Base-by-base conservation (phyloP, 2,329 filamentous ascomycete species). In the Fusarium nurragi region DNA sequence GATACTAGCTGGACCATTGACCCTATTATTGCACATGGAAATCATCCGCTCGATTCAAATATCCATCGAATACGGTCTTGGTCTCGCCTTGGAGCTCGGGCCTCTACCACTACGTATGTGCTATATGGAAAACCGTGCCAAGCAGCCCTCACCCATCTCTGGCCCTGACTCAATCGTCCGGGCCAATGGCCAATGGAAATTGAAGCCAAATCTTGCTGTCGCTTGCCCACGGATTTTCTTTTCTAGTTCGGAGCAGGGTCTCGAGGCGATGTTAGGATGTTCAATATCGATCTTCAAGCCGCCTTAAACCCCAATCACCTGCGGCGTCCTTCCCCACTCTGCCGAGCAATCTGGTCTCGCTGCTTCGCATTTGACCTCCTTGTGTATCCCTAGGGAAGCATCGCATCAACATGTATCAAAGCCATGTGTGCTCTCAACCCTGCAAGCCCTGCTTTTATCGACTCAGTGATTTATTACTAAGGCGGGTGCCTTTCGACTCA, bases 281-380 rank as follows among this genome's bases (percentile, higher is more conserved):
- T 56, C 66, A 71, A 64, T 61, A 71, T 71, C 55, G 66, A 70
- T 71, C 55, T 68, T 57, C 68, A 68, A 56, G 38, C 49, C 53
- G 32, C 43, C 60, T 59, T 48, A 46, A 51, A 18, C 51, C 54
- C 65, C 56, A 69, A 69, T 69, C 36, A 46, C 32, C 53, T 61
- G 14, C 55, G 38, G 52, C 36, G 47, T 39, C 28, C 43, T 54
- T 60, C 54, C 41, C 68, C 60, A 71, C 68, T 60, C 51, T 56
- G 21, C 51, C 32, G 43, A 59, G 53, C 59, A 54, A 55, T 60
- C 41, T 63, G 57, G 54, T 43, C 43, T 52, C 60, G n/a, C n/a
- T n/a, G n/a, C n/a, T n/a, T n/a, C n/a, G 47, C 53, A 64, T 45
- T 64, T 64, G 37, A 28, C 52, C 52, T 61, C 55, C 50, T 59